Percentiles rank a stretch among this genome's conserved stretches.
phyloP scores from a whole-genome alignment of 129 eudicot species.

The Lactuca sativa region DNA sequence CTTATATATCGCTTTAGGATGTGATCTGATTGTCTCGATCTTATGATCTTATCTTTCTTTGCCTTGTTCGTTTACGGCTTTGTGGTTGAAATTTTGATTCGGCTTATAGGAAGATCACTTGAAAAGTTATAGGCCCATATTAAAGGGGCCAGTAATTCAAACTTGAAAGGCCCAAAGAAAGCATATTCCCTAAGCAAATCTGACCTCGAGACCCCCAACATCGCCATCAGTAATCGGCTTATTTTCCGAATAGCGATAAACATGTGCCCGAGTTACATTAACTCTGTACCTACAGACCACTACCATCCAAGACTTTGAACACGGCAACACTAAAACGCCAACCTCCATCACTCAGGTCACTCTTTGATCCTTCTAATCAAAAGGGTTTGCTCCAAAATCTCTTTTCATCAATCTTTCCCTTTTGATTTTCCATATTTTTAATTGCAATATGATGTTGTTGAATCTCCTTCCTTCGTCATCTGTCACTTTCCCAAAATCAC shows the following conservation, averaged over 20 bases:
- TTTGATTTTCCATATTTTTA: not conserved
- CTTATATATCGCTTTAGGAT: too few relatives aligned
- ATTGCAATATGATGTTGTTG: constrained; percentile 41
- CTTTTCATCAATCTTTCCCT: constrained; percentile 15
- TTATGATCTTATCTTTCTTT: too few relatives aligned
- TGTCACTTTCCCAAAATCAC: constrained; percentile 56
- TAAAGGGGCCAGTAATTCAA: not conserved
- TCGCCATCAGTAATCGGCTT: constrained; percentile 14
- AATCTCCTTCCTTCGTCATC: constrained; percentile 63
- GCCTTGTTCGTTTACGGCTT: too few relatives aligned
- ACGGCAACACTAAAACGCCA: constrained; percentile 15
- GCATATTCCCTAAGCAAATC: constrained; percentile 27
- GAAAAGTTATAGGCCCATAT: not conserved
- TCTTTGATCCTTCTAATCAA: not conserved
- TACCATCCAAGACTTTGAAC: constrained; percentile 16
- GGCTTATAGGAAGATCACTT: too few relatives aligned
- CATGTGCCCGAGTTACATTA: constrained; percentile 23
- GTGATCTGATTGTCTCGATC: too few relatives aligned
- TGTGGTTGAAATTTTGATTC: too few relatives aligned
- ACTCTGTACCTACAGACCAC: constrained; percentile 14
- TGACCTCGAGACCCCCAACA: constrained; percentile 29
- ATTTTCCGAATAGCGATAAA: constrained; percentile 26
- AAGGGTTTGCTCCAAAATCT: constrained; percentile 16
- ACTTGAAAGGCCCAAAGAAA: constrained; percentile 27
- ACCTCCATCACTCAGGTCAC: constrained; percentile 7